These are phyloP conservation scores for Chrysanthemum lavandulifolium DNA, from an alignment of 129 eudicot species.

Conservation along the genomic window DNA sequence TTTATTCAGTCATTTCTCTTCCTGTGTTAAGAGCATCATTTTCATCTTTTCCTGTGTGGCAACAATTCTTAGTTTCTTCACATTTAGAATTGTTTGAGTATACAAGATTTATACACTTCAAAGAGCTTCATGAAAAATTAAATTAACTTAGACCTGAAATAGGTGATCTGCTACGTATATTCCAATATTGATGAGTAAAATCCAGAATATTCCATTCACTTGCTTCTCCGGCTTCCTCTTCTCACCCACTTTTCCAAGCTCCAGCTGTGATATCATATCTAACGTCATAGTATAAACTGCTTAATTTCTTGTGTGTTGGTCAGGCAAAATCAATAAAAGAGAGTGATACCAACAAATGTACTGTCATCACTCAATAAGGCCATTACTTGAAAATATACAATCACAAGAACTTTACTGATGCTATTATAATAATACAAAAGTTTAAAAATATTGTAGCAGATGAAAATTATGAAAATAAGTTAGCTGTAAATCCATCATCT, in stretches of 20 bases:
- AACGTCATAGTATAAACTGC: constrained; percentile 29
- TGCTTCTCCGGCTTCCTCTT: constrained; percentile 47
- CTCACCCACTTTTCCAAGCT: constrained; percentile 52
- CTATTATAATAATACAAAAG: background rate
- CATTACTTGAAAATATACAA: background rate
- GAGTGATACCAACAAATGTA: background rate
- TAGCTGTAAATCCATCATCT: too few relatives aligned
- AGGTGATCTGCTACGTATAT: constrained; percentile 86
- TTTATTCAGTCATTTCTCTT: constrained; percentile 11
- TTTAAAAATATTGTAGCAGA: too few relatives aligned
- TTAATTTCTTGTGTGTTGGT: constrained; percentile 20
- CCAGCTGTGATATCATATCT: constrained; percentile 81
- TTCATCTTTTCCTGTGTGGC: constrained; percentile 8
- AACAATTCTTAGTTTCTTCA: background rate
- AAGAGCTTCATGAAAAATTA: constrained; percentile 6
- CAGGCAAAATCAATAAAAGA: background rate
- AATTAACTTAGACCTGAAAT: constrained; percentile 58
- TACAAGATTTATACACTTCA: background rate
- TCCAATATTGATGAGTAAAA: constrained; percentile 84
- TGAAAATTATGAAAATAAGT: too few relatives aligned
- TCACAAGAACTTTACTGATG: constrained; percentile 2
- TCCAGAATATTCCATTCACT: constrained; percentile 95
- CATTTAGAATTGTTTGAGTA: background rate
- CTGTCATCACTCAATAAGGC: background rate
- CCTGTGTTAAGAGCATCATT: background rate